These are phyloP conservation scores for Lodderomyces beijingensis DNA, from an alignment of 1,139 yeast species.

Conservation along the genomic window DNA sequence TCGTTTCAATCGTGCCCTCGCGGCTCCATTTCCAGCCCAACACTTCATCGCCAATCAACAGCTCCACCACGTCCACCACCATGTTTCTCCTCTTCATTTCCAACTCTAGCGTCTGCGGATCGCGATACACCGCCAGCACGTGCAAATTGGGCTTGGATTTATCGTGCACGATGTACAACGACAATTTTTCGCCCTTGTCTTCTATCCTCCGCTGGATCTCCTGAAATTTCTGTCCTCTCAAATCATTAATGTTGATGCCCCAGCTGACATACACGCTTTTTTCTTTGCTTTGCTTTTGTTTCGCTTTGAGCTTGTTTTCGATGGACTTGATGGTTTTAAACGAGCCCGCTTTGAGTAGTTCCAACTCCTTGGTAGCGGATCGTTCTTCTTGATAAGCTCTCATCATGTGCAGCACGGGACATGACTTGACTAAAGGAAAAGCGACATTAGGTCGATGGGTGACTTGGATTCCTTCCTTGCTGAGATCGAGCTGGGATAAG, in stretches of 20 bases:
- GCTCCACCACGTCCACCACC: constrained; percentile 18
- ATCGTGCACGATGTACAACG: constrained; percentile 5
- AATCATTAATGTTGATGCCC: constrained; percentile 39
- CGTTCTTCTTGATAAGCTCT: constrained; percentile 27
- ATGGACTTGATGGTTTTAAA: constrained; percentile 26
- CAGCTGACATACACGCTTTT: constrained; percentile 33
- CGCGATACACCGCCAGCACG: neutral
- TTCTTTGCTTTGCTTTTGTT: constrained; percentile 18
- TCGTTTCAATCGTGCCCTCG: constrained; percentile 27
- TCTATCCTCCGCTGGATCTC: constrained; percentile 31
- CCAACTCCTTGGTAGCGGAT: constrained; percentile 30
- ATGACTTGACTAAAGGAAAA: constrained; percentile 27
- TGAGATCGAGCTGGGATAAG: constrained; percentile 17
- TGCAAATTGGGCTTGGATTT: constrained; percentile 1
- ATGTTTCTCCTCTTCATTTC: constrained; percentile 31
- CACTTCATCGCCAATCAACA: constrained; percentile 23
- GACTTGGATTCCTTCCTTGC: constrained; percentile 26
- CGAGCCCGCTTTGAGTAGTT: constrained; percentile 33
- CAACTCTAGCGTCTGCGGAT: constrained; percentile 9
- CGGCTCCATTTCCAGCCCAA: constrained; percentile 23
- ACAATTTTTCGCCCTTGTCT: constrained; percentile 30
- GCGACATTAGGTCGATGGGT: constrained; percentile 17
- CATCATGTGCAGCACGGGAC: constrained; percentile 31
- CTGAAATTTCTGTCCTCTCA: constrained; percentile 32
- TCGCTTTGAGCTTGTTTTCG: constrained; percentile 6